Evolutionary conservation across 805 yeast species (phyloP).

Genomic region (Candida vartiovaarae): DNA sequence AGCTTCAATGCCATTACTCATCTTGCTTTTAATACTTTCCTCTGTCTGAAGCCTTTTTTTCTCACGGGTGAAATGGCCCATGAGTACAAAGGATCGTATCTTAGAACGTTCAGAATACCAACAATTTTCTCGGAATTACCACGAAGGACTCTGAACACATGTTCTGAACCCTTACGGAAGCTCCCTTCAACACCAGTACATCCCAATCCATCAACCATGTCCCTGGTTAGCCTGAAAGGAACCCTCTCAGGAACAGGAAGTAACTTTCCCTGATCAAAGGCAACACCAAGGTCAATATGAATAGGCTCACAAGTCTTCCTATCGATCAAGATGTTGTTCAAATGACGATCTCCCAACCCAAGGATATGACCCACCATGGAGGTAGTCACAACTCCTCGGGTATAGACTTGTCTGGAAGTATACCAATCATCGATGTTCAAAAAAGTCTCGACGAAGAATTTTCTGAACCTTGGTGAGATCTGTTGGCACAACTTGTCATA

Average conservation of each 20-base stretch:
- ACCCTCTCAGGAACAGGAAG: constrained; percentile 88
- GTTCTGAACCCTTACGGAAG: constrained; percentile 67
- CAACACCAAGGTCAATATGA: constrained; percentile 93
- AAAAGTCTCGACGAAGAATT: constrained; percentile 65
- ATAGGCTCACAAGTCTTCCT: constrained; percentile 81
- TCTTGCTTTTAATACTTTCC: constrained; percentile 4
- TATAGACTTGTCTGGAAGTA: constrained; percentile 51
- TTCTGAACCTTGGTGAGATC: constrained; percentile 60
- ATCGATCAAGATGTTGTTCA: constrained; percentile 85
- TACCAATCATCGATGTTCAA: constrained; percentile 71
- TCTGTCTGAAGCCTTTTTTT: constrained; percentile 43
- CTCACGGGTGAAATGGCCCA: constrained; percentile 84
- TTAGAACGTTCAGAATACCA: constrained; percentile 76
- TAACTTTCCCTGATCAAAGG: constrained; percentile 88
- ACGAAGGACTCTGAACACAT: constrained; percentile 61
- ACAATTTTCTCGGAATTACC: constrained; percentile 60
- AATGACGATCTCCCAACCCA: constrained; percentile 94
- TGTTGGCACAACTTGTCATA: constrained; percentile 42
- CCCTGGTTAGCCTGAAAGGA: constrained; percentile 87
- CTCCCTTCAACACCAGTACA: constrained; percentile 76
- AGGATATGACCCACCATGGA: constrained; percentile 84
- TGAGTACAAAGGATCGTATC: constrained; percentile 88
- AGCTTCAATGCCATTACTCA: constrained; percentile 6
- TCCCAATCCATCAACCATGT: constrained; percentile 91
- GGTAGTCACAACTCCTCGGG: constrained; percentile 73